phyloP scores from a whole-genome alignment of 2,329 filamentous ascomycete species.

The Pseudogymnoascus sp. region DNA sequence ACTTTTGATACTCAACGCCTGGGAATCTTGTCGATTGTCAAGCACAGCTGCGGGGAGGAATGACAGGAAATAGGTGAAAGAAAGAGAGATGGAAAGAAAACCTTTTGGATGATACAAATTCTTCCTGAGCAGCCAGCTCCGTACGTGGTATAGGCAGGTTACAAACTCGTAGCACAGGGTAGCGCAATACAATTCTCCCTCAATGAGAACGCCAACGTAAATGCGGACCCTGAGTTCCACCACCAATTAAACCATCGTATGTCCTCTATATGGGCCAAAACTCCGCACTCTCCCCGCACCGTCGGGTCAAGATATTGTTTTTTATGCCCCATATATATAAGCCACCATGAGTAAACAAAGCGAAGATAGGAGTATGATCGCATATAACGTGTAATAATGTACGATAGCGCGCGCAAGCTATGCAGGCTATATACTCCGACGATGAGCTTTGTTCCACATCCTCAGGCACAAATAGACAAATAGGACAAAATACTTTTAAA shows the following conservation, averaged over 20 bases:
- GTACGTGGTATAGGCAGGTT: neutral
- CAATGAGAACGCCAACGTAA: neutral
- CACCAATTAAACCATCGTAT: neutral
- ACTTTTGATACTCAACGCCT: neutral
- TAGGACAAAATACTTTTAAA: neutral
- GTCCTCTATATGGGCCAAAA: neutral
- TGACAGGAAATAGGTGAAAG: neutral
- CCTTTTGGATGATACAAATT: slow-evolving; percentile 2
- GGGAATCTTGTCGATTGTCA: neutral
- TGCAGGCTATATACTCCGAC: neutral
- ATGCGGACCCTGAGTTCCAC: slow-evolving; percentile 7
- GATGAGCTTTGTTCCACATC: neutral
- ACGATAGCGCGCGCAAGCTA: neutral
- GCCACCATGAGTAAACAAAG: neutral
- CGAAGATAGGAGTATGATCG: neutral
- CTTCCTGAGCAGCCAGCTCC: neutral
- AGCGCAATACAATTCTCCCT: neutral
- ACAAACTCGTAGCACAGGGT: neutral
- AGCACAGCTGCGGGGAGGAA: neutral
- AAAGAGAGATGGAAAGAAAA: neutral
- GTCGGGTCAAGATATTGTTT: neutral
- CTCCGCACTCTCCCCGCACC: slow-evolving; percentile 7
- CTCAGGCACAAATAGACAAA: neutral
- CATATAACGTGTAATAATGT: neutral
- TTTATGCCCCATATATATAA: neutral